Conservation (phyloP, 768 basidiomycete genomes). For the Pleurotus citrinopileatus region DNA sequence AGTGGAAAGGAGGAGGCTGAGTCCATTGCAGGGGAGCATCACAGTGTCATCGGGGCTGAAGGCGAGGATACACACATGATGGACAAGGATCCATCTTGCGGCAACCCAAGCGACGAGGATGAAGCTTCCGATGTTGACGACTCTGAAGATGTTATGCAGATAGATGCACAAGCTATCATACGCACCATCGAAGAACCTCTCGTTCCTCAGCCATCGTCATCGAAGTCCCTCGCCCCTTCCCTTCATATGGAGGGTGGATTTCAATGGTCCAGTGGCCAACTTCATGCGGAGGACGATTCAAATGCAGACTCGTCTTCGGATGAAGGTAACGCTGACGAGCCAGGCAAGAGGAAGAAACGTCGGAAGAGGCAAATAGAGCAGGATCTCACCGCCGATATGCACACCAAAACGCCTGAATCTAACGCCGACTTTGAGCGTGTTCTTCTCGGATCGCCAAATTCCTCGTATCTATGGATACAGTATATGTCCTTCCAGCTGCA, state of each 20-base stretch:
- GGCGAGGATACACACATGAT: conserved; percentile 19
- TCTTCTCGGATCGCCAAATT: conserved; percentile 91
- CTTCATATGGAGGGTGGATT: conserved; percentile 62
- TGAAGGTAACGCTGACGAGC: conserved; percentile 45
- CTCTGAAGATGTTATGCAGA: conserved; percentile 39
- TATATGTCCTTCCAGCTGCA: conserved; percentile 99
- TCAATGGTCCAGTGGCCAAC: conserved; percentile 57
- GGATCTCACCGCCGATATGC: conserved; percentile 86
- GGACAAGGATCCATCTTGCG: conserved; percentile 17
- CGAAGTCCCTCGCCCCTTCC: conserved; percentile 12
- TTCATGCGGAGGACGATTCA: conserved; percentile 35
- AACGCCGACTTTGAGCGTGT: conserved; percentile 93
- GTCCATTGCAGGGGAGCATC: conserved; percentile 12
- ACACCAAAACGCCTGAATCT: conserved; percentile 82
- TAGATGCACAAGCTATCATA: conserved; percentile 43
- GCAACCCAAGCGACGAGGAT: conserved; percentile 18
- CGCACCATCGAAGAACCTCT: conserved; percentile 39
- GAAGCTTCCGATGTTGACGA: conserved; percentile 25
- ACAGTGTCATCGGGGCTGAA: conserved; percentile 23
- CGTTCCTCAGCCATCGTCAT: conserved; percentile 24
- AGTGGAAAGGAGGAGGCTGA: conserved; percentile 20
- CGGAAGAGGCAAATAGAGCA: conserved; percentile 71
- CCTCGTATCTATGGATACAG: conserved; percentile 97
- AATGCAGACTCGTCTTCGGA: conserved; percentile 42
- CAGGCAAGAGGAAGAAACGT: conserved; percentile 62